Evolutionary conservation across 2,329 filamentous ascomycete genomes (phyloP).

Genomic region (Colletotrichum lupini): DNA sequence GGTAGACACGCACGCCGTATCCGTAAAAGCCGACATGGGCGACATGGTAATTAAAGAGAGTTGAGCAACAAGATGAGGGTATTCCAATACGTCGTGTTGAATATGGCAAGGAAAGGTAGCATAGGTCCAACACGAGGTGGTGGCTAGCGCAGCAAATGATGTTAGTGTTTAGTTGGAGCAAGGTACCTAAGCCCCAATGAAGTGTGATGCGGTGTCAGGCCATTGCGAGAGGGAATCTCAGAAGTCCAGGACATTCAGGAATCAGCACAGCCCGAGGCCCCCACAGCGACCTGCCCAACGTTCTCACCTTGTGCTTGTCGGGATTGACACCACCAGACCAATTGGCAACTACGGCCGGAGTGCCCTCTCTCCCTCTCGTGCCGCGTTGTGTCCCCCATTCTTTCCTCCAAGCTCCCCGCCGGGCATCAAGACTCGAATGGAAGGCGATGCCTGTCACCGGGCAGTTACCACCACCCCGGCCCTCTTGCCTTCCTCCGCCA

Average conservation of each 20-base stretch:
- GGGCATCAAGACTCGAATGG: not conserved
- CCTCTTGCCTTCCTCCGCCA: not conserved
- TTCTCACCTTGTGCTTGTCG: constrained; percentile 1
- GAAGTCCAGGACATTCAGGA: not conserved
- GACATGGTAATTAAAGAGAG: not conserved
- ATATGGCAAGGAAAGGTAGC: not conserved
- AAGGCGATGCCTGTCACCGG: not conserved
- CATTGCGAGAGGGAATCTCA: not conserved
- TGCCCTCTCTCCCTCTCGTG: not conserved
- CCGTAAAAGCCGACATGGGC: not conserved
- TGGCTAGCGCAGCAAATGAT: not conserved
- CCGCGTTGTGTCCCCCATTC: not conserved
- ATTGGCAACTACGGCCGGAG: no score
- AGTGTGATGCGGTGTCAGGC: not conserved
- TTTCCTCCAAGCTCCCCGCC: not conserved
- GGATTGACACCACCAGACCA: constrained; percentile 3
- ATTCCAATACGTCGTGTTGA: not conserved
- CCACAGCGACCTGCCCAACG: not conserved
- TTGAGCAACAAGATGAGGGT: not conserved
- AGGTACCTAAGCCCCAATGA: not conserved
- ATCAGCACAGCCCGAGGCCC: constrained; percentile 8
- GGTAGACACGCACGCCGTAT: not conserved
- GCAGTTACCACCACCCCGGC: not conserved
- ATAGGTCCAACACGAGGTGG: not conserved
- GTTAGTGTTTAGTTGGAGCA: not conserved